These are phyloP conservation scores for Septoria petroselini DNA, from an alignment of 2,329 filamentous ascomycete species.

Conservation along the genomic window DNA sequence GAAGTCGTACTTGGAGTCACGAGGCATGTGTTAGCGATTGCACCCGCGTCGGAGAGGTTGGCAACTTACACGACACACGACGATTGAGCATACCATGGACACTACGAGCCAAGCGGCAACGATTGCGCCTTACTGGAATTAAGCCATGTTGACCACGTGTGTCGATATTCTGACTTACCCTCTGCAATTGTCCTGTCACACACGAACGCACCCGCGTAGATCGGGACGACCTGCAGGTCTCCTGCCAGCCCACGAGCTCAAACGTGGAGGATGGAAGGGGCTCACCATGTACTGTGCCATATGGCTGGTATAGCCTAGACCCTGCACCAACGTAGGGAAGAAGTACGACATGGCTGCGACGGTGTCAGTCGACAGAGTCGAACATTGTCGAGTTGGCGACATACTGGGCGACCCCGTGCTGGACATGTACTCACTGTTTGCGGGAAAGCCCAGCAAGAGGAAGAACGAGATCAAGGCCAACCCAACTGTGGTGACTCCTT, in stretches of 20 bases:
- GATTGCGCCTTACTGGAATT: conserved; percentile 46
- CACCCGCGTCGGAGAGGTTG: too few relatives aligned
- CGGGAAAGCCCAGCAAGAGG: conserved; percentile 52
- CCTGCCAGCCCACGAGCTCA: conserved; percentile 38
- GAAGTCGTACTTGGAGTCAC: conserved; percentile 53
- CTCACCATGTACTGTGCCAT: conserved; percentile 50
- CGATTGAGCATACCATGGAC: conserved; percentile 41
- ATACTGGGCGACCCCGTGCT: conserved; percentile 47
- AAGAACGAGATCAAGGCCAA: conserved; percentile 46
- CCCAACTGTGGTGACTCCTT: conserved; percentile 46
- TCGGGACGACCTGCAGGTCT: conserved; percentile 27
- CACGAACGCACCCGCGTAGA: conserved; percentile 54
- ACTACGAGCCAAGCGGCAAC: conserved; percentile 50
- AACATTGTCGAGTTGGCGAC: too few relatives aligned
- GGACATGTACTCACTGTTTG: conserved; percentile 51
- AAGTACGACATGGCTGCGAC: conserved; percentile 49
- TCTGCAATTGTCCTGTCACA: too few relatives aligned
- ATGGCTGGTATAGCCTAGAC: conserved; percentile 48
- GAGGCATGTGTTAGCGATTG: too few relatives aligned
- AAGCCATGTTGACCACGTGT: too few relatives aligned
- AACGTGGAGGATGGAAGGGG: conserved; percentile 1
- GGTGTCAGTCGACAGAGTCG: too few relatives aligned
- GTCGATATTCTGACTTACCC: background rate
- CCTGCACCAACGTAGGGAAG: conserved; percentile 53
- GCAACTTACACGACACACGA: conserved; percentile 44